A percentile compares a stretch with the other conserved stretches of the same genome.
phyloP scores from a whole-genome alignment of 2,329 filamentous ascomycete species.

The Aureobasidium sp. region DNA sequence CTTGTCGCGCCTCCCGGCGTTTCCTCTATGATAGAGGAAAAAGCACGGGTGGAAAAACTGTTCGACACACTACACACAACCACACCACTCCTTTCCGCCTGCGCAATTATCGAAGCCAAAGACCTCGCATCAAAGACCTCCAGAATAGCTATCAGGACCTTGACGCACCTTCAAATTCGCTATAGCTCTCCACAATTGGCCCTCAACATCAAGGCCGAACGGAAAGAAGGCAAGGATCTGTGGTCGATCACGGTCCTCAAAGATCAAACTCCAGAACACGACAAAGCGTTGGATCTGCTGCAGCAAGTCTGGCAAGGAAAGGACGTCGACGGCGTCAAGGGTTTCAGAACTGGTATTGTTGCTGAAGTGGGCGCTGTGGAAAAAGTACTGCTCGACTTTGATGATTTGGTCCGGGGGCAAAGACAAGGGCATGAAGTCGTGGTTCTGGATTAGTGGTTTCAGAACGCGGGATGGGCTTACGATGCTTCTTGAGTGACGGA shows the following conservation, averaged over 20 bases:
- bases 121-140: slow-evolving; percentile 13
- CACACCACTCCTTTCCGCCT: slow-evolving; percentile 56
- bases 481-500: not conserved
- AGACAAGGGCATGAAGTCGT: slow-evolving; percentile 1
- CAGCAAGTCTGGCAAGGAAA: slow-evolving; percentile 3
- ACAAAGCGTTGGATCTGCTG: slow-evolving; percentile 19
- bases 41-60: slow-evolving; percentile 46
- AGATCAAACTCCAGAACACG: not conserved
- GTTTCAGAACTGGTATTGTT: slow-evolving; percentile 32
- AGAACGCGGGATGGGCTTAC: not conserved
- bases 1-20: not conserved
- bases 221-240: slow-evolving; percentile 27
- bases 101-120: slow-evolving; percentile 52
- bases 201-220: slow-evolving; percentile 33
- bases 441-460: slow-evolving; percentile 7
- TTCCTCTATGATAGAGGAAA: slow-evolving; percentile 46
- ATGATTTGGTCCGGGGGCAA: slow-evolving; percentile 30
- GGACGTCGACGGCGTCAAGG: slow-evolving; percentile 31
- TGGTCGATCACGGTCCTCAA: slow-evolving; percentile 33
- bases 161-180: slow-evolving; percentile 32
- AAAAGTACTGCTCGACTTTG: slow-evolving; percentile 19
- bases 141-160: slow-evolving; percentile 27
- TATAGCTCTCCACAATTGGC: slow-evolving; percentile 32
- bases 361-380: slow-evolving; percentile 21
- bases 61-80: slow-evolving; percentile 53